Evolutionary conservation across 1,284 basidiomycete genomes (phyloP).

Genomic region (Malassezia pachydermatis): DNA sequence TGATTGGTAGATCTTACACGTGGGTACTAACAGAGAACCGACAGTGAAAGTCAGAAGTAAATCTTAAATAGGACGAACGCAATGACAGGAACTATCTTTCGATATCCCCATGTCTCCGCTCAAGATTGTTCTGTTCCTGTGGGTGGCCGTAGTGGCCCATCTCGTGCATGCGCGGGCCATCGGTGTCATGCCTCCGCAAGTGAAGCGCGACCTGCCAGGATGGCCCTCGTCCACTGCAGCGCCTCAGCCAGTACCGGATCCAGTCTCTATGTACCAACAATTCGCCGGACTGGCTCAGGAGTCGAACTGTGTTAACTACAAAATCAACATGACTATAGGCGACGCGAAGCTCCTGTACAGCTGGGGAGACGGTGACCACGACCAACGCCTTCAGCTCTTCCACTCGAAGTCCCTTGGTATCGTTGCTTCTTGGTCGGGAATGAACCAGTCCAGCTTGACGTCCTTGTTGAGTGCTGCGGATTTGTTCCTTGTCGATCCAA

Average conservation of each 20-base stretch:
- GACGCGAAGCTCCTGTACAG: conserved; percentile 14
- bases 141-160: too few species aligned
- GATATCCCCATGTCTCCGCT: too few species aligned
- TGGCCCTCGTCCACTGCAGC: too few species aligned
- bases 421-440: conserved; percentile 12
- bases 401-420: conserved; percentile 17
- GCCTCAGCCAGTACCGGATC: conserved; percentile 2
- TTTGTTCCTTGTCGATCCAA: conserved; percentile 10
- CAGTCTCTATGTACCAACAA: conserved; percentile 8
- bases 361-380: conserved; percentile 10
- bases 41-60: too few species aligned
- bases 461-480: conserved; percentile 9
- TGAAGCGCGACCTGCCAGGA: too few species aligned
- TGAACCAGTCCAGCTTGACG: conserved; percentile 5
- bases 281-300: conserved; percentile 14
- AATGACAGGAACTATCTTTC: too few species aligned
- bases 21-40: too few species aligned
- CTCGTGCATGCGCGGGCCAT: too few species aligned
- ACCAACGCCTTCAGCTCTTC: conserved; percentile 19
- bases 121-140: too few species aligned
- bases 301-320: conserved; percentile 11
- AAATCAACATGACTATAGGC: conserved; percentile 4
- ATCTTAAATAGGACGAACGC: too few species aligned
- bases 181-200: too few species aligned
- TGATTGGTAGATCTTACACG: too few species aligned